Conservation (phyloP, 1,139 yeast species). For the Ogataea hybrid region DNA sequence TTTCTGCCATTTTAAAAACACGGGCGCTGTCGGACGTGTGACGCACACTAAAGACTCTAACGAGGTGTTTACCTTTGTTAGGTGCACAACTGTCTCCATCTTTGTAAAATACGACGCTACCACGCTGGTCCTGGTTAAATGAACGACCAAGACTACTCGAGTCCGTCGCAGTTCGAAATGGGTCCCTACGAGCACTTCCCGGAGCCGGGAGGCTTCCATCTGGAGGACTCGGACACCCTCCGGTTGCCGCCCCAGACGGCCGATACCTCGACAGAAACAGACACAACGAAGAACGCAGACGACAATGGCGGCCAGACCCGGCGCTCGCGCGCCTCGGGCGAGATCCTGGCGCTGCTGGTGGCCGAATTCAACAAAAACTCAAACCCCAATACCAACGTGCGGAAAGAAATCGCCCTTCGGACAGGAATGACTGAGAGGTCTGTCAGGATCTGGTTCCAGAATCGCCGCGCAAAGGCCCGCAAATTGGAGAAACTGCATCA, state of each 20-base stretch:
- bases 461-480: conserved; percentile 79
- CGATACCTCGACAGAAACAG: conserved; percentile 6
- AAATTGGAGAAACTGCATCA: conserved; percentile 44
- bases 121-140: not conserved
- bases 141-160: conserved; percentile 5
- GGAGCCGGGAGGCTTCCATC: conserved; percentile 1
- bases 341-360: conserved; percentile 66
- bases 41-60: conserved; percentile 4
- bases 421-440: conserved; percentile 91
- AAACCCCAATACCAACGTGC: conserved; percentile 62
- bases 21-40: conserved; percentile 5
- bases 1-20: conserved; percentile 6
- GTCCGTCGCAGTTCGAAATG: conserved; percentile 7
- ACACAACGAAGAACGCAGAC: conserved; percentile 5
- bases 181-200: conserved; percentile 3
- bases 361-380: conserved; percentile 72
- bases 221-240: conserved; percentile 3
- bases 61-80: conserved; percentile 8
- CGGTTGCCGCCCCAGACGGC: conserved; percentile 4
- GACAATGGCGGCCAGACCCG: conserved; percentile 27
- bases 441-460: conserved; percentile 94
- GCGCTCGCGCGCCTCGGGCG: conserved; percentile 76
- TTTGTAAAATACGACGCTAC: not conserved
- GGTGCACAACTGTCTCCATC: not conserved
- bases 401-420: conserved; percentile 68